These are phyloP conservation scores for Cutaneotrichosporon arboriforme DNA, from an alignment of 1,284 basidiomycete genomes.

Conservation along the genomic window DNA sequence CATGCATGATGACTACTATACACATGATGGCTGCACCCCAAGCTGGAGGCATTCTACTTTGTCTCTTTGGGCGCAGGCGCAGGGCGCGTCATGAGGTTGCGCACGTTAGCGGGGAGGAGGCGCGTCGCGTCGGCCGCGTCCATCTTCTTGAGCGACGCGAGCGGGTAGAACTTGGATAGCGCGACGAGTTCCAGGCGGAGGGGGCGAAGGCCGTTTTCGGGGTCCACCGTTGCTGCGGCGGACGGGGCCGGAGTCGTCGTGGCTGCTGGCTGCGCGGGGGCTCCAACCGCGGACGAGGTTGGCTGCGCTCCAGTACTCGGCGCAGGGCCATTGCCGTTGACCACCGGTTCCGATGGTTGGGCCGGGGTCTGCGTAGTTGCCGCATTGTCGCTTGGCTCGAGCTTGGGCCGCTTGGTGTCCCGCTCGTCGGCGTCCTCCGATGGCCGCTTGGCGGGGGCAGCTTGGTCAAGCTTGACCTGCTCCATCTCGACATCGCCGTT, in stretches of 20 bases:
- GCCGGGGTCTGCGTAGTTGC: slow-evolving; percentile 6
- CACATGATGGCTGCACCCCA: not conserved
- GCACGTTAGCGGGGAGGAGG: slow-evolving; percentile 37
- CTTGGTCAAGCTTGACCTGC: not conserved
- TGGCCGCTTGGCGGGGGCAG: not conserved
- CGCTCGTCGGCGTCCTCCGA: not conserved
- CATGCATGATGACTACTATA: not conserved
- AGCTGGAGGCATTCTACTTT: not conserved
- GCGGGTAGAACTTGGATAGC: slow-evolving; percentile 42
- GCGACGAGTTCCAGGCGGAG: slow-evolving; percentile 42
- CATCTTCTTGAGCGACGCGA: slow-evolving; percentile 42
- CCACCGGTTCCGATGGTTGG: not conserved
- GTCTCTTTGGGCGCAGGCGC: not conserved
- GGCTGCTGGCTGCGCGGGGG: not conserved
- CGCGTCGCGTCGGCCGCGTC: slow-evolving; percentile 30
- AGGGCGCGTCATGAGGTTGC: slow-evolving; percentile 28
- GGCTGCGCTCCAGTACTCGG: too few species aligned
- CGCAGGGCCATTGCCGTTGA: too few species aligned
- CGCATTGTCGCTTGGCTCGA: not conserved
- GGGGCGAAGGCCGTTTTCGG: slow-evolving; percentile 18
- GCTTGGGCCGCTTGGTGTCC: not conserved
- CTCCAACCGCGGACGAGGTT: too few species aligned
- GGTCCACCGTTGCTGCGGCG: not conserved
- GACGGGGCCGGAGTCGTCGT: not conserved
- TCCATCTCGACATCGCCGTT: not conserved